Evolutionary conservation across 75 land plant species (phyloP), one percentile per base, ranked within the genome.

Genomic region (Selaginella moellendorffii): DNA sequence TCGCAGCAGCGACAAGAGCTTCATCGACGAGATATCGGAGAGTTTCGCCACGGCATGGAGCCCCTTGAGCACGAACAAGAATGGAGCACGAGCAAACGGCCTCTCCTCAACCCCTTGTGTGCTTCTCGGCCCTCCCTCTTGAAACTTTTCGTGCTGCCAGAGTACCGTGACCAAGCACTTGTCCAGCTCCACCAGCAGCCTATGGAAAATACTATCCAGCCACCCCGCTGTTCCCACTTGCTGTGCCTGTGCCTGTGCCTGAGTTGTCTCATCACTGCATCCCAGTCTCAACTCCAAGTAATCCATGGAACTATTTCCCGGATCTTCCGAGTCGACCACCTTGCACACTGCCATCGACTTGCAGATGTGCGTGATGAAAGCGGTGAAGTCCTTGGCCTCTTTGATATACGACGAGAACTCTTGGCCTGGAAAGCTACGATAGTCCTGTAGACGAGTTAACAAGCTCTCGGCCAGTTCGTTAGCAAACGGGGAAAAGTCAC

Each of bases 401-500:
- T 76, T 76, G 23, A 66, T 52, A 67, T 71, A 71, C 23, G 52
- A 22, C 25, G 68, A 28, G 25, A 69, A 69, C 28, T 66, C 46
- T 5, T 36, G 46, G 5, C 46, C 46, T 36, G 46, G 46, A 36
- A 36, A 36, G 46, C 46, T 5, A 36, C 14, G 10, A 36, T 5
- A 36, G 10, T 36, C 14, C 46, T 36, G 5, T 5, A 36, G 46
- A 36, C 14, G 46, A 14, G 5, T 36, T 14, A 36, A 14, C 54
- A 87, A 61, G 26, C 52, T 70, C 17, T 17, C 26, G 8, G 75
- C 82, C 64, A 85, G 69, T 73, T 93, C 90, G 66, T 56, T 61
- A 18, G 83, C 80, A 80, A 85, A 93, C 0, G 85, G 90, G 22
- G 84, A 66, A 29, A 88, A 54, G 51, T 88, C 93, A 0, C 52